Percentiles rank a stretch among this genome's conserved stretches.
phyloP scores from a whole-genome alignment of 179 eudicot genomes.

The Monotropa hypopitys region DNA sequence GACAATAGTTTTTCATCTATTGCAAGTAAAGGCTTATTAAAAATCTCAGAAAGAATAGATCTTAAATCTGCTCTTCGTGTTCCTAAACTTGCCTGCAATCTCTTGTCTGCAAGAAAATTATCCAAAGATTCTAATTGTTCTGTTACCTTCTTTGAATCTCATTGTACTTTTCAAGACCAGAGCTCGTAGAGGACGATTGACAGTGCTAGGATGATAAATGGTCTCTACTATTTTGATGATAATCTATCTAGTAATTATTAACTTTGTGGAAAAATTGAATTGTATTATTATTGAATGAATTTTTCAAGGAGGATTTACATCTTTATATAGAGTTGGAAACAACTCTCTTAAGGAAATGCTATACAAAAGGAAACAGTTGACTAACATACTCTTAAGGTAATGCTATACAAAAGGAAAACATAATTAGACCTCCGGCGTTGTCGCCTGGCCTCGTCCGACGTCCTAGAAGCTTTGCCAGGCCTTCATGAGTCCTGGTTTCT shows the following conservation, averaged over 20 bases:
- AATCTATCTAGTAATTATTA: too few relatives aligned
- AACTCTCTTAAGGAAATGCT: too few relatives aligned
- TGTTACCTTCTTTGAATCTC: neutral
- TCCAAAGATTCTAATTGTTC: neutral
- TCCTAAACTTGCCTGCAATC: neutral
- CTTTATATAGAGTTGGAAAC: too few relatives aligned
- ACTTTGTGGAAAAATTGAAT: neutral
- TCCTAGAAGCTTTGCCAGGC: too few relatives aligned
- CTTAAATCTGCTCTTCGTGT: neutral
- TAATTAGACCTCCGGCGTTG: too few relatives aligned
- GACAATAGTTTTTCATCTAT: neutral
- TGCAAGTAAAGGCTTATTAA: neutral
- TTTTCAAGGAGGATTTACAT: too few relatives aligned
- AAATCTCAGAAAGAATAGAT: neutral
- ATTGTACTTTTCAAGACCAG: neutral
- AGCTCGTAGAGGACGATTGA: neutral
- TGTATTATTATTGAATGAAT: neutral
- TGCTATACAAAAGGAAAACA: too few relatives aligned
- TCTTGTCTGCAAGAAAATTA: neutral
- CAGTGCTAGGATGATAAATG: neutral
- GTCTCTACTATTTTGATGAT: neutral
- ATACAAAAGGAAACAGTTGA: too few relatives aligned
- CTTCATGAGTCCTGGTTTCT: too few relatives aligned
- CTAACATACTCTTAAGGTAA: too few relatives aligned
- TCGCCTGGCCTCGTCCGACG: too few relatives aligned